A percentile compares a stretch with the other conserved stretches of the same genome.
Conservation (phyloP, 1,139 yeast genomes). For the Yamadazyma sp. region DNA sequence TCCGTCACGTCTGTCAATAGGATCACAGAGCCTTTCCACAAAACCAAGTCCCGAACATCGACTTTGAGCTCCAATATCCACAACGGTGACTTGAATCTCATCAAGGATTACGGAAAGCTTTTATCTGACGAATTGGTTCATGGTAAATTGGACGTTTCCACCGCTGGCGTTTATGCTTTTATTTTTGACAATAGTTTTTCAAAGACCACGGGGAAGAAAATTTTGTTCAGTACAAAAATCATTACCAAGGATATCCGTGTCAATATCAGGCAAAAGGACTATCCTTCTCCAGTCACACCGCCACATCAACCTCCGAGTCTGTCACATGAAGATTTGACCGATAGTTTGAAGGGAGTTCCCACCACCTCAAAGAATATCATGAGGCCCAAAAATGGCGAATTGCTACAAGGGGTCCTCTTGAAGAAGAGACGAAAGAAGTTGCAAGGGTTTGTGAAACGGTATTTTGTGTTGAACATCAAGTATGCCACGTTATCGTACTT, state of each 20-base stretch:
- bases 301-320: constrained; percentile 4
- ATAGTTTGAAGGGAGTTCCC: constrained; percentile 2
- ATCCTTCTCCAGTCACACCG: constrained; percentile 10
- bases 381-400: constrained; percentile 55
- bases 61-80: constrained; percentile 33
- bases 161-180: constrained; percentile 76
- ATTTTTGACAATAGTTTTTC: constrained; percentile 92
- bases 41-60: constrained; percentile 37
- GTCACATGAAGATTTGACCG: constrained; percentile 8
- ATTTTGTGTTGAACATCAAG: constrained; percentile 77
- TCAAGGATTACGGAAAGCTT: constrained; percentile 48
- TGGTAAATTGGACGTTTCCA: constrained; percentile 58
- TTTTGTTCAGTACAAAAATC: constrained; percentile 63
- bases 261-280: constrained; percentile 5
- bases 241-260: constrained; percentile 14
- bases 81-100: constrained; percentile 38
- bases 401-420: constrained; percentile 70
- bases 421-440: constrained; percentile 73
- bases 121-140: constrained; percentile 58
- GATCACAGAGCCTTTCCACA: constrained; percentile 32
- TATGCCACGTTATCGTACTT: constrained; percentile 85
- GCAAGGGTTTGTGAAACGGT: constrained; percentile 85
- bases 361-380: constrained; percentile 17
- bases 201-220: constrained; percentile 79
- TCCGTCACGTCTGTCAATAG: constrained; percentile 42